A percentile compares a stretch with the other conserved stretches of the same genome.
These are phyloP conservation scores for Ceriops zippeliana DNA, from an alignment of 345 rosid species.

Conservation along the genomic window DNA sequence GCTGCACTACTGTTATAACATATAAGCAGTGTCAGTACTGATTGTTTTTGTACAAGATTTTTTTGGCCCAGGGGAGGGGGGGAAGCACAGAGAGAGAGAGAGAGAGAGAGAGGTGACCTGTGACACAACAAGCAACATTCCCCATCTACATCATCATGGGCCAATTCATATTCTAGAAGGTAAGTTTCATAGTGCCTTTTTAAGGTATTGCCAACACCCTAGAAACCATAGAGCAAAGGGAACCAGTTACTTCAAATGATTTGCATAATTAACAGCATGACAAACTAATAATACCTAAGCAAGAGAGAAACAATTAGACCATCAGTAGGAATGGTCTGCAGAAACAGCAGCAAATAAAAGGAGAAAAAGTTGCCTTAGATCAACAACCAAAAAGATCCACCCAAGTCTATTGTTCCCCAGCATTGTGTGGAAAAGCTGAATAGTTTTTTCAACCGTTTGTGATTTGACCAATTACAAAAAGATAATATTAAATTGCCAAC, in stretches of 20 bases:
- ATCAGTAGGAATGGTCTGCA: neutral
- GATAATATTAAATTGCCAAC: too few relatives aligned
- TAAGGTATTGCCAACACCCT: constrained; percentile 97
- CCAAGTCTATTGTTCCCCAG: too few relatives aligned
- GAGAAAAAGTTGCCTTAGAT: neutral
- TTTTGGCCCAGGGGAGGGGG: too few relatives aligned
- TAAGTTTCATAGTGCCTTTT: constrained; percentile 96
- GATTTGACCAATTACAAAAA: too few relatives aligned
- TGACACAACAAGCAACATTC: constrained; percentile 97
- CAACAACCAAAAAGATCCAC: too few relatives aligned
- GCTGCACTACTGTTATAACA: constrained; percentile 86
- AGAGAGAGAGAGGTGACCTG: constrained; percentile 42
- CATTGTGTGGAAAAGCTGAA: too few relatives aligned
- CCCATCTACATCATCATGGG: constrained; percentile 97
- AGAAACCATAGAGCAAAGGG: constrained; percentile 6
- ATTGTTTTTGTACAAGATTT: neutral
- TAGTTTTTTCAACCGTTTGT: too few relatives aligned
- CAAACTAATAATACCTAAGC: too few relatives aligned
- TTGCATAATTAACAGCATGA: neutral
- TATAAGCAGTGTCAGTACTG: constrained; percentile 21
- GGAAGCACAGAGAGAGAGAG: neutral
- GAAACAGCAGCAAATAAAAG: neutral
- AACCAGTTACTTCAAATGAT: neutral
- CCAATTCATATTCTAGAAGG: constrained; percentile 90
- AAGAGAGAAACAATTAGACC: neutral